phyloP scores from a whole-genome alignment of 2,329 filamentous ascomycete genomes.

The Fusarium hainanense region DNA sequence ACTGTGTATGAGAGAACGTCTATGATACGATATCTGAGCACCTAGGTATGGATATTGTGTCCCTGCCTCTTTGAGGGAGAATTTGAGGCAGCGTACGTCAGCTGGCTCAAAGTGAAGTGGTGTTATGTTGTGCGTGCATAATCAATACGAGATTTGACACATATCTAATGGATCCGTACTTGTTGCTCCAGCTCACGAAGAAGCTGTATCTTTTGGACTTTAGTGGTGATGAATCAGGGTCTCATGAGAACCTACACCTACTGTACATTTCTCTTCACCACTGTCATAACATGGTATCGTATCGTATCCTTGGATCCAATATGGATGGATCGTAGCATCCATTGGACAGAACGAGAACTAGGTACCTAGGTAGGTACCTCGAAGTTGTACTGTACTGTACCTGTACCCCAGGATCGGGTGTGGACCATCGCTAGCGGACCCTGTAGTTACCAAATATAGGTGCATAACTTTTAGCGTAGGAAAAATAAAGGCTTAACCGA shows the following conservation, averaged over 20 bases:
- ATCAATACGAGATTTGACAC: conserved; percentile 22
- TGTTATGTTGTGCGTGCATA: conserved; percentile 10
- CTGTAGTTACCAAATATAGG: conserved; percentile 33
- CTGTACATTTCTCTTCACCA: not conserved
- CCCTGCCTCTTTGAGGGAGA: not conserved
- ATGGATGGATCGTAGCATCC: not conserved
- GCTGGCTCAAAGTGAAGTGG: conserved; percentile 8
- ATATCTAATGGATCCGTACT: not conserved
- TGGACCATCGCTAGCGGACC: conserved; percentile 8
- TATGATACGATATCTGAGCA: not conserved
- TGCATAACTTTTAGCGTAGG: conserved; percentile 18
- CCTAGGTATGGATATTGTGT: not conserved
- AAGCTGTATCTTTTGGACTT: not conserved
- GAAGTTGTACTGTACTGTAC: not conserved
- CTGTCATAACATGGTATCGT: not conserved
- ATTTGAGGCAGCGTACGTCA: conserved; percentile 1
- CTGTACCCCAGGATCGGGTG: conserved; percentile 16
- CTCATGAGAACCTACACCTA: not conserved
- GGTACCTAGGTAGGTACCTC: no score
- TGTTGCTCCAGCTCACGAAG: not conserved
- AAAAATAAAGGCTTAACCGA: conserved; percentile 21
- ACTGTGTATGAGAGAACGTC: not conserved
- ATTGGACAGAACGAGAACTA: not conserved
- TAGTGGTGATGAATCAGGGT: not conserved
- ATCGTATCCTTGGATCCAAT: not conserved